These are phyloP conservation scores for Choanephora cucurbitarum DNA, from an alignment of 371 early-diverging fungal genomes.

Conservation along the genomic window DNA sequence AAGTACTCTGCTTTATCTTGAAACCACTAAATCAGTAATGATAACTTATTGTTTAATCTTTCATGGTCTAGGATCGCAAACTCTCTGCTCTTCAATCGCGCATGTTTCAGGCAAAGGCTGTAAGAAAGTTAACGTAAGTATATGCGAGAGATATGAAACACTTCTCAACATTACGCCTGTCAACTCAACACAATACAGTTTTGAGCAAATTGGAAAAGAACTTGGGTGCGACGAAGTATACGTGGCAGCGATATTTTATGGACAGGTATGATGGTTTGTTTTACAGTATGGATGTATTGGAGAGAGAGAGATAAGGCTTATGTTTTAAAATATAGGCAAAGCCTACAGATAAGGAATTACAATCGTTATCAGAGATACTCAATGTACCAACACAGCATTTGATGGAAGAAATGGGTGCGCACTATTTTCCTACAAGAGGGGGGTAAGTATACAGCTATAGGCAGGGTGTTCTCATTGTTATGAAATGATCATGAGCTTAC, in stretches of 20 bases:
- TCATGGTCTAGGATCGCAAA: slow-evolving; percentile 33
- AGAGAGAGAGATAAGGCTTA: background rate
- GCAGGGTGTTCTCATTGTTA: too few relatives aligned
- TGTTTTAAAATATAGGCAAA: slow-evolving; percentile 42
- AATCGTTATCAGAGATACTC: slow-evolving; percentile 50
- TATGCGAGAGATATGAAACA: background rate
- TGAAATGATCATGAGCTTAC: too few relatives aligned
- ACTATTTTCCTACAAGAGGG: slow-evolving; percentile 61
- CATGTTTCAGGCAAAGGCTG: slow-evolving; percentile 44
- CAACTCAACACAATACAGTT: slow-evolving; percentile 31
- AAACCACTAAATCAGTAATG: too few relatives aligned
- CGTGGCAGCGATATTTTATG: slow-evolving; percentile 73
- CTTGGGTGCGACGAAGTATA: slow-evolving; percentile 67
- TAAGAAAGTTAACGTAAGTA: slow-evolving; percentile 36
- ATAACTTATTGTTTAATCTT: background rate
- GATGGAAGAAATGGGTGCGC: slow-evolving; percentile 50
- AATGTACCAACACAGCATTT: slow-evolving; percentile 59
- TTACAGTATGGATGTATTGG: background rate
- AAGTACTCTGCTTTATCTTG: too few relatives aligned
- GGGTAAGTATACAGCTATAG: slow-evolving; percentile 30
- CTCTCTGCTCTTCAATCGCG: slow-evolving; percentile 35
- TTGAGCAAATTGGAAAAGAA: slow-evolving; percentile 58
- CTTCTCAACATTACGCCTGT: background rate
- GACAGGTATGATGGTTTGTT: slow-evolving; percentile 41
- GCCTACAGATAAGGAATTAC: slow-evolving; percentile 50